These are phyloP conservation scores for Serendipita vermifera DNA, from an alignment of 768 basidiomycete species.

Conservation along the genomic window DNA sequence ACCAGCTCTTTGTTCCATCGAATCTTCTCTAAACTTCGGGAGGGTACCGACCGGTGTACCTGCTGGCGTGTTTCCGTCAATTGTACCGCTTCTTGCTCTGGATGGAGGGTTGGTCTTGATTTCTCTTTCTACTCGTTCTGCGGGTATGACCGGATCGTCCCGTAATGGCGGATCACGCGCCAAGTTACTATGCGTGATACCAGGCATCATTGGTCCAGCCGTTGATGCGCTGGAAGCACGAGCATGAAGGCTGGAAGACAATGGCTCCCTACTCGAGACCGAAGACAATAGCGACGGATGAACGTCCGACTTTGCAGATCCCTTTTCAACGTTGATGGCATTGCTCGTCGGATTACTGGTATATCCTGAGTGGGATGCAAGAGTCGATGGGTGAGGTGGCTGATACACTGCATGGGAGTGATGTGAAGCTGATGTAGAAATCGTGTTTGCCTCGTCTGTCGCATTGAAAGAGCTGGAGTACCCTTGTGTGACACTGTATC, in stretches of 20 bases:
- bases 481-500: too few species aligned
- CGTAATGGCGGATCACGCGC: constrained; percentile 3
- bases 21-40: too few species aligned
- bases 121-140: background rate
- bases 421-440: too few species aligned
- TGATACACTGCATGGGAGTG: background rate
- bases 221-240: background rate
- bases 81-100: constrained; percentile 1
- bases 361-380: background rate
- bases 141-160: background rate
- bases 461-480: too few species aligned
- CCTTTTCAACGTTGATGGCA: background rate
- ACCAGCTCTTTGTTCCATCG: too few species aligned
- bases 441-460: too few species aligned
- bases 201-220: background rate
- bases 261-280: background rate
- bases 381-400: background rate
- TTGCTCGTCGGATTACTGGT: background rate
- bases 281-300: constrained; percentile 4
- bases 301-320: background rate
- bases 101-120: background rate
- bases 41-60: too few species aligned
- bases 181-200: background rate
- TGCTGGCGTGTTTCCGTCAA: too few species aligned
- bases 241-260: background rate